A percentile compares a stretch with the other conserved stretches of the same genome.
Conservation (phyloP, 2,329 filamentous ascomycete species). For the Xylariaceae sp. region DNA sequence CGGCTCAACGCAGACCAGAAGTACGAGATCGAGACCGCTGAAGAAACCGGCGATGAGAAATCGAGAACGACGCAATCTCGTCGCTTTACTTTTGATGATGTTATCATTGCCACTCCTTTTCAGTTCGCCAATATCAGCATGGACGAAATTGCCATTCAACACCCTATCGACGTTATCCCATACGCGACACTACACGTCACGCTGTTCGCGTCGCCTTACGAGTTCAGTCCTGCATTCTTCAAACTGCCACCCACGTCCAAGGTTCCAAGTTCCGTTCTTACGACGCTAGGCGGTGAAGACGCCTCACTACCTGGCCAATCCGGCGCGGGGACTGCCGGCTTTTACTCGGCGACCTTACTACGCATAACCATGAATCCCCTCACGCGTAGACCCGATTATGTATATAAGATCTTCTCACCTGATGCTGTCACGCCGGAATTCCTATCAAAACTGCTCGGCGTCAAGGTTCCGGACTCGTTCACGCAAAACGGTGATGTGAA, state of each 20-base stretch:
- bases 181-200: constrained; percentile 88
- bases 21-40: constrained; percentile 41
- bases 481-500: constrained; percentile 17
- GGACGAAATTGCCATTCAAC: constrained; percentile 50
- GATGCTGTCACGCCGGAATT: constrained; percentile 47
- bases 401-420: constrained; percentile 63
- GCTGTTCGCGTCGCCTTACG: constrained; percentile 71
- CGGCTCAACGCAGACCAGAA: constrained; percentile 24
- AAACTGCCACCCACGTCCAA: constrained; percentile 50
- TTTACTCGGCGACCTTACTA: constrained; percentile 81
- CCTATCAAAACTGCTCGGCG: constrained; percentile 47
- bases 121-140: constrained; percentile 68
- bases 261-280: constrained; percentile 72
- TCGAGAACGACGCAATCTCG: constrained; percentile 32
- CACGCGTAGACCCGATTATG: constrained; percentile 47
- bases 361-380: constrained; percentile 56
- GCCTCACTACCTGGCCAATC: constrained; percentile 43
- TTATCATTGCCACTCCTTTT: constrained; percentile 77
- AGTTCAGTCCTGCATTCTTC: constrained; percentile 69
- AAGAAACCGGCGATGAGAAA: constrained; percentile 17
- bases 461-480: constrained; percentile 41
- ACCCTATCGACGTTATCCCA: constrained; percentile 68
- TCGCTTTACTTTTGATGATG: constrained; percentile 61
- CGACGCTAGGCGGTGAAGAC: constrained; percentile 64
- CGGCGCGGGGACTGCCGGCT: constrained; percentile 66